phyloP scores from a whole-genome alignment of 768 basidiomycete species.

The Lactarius hengduanensis region DNA sequence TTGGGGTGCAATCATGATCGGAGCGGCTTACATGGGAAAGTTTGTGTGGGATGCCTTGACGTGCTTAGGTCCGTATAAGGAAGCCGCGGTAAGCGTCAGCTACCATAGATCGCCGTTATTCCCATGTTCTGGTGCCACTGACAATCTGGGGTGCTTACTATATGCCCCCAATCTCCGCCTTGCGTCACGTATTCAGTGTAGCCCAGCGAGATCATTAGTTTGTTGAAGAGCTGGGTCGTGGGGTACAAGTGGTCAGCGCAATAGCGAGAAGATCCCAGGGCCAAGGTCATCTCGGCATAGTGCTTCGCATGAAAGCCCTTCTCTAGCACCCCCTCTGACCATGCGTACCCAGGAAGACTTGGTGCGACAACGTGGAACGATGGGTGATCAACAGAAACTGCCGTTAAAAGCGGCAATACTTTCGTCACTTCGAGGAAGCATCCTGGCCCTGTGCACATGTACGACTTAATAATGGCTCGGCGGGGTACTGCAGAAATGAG shows the following conservation, averaged over 20 bases:
- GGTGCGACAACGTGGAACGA: slow-evolving; percentile 36
- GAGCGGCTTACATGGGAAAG: slow-evolving; percentile 31
- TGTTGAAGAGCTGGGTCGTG: slow-evolving; percentile 31
- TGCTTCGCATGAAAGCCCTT: slow-evolving; percentile 31
- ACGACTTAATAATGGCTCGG: background rate
- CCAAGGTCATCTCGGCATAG: slow-evolving; percentile 32
- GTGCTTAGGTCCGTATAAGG: slow-evolving; percentile 32
- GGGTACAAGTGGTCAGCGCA: background rate
- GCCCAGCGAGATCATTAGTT: slow-evolving; percentile 36
- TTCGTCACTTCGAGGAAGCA: slow-evolving; percentile 28
- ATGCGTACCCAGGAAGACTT: slow-evolving; percentile 34
- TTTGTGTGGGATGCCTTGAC: slow-evolving; percentile 39
- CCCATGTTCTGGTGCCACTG: too few species aligned
- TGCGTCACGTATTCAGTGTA: slow-evolving; percentile 42
- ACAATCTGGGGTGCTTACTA: slow-evolving; percentile 31
- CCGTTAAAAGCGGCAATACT: slow-evolving; percentile 33
- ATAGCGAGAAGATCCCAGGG: background rate
- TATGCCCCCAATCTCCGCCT: slow-evolving; percentile 49
- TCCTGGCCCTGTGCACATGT: slow-evolving; percentile 20
- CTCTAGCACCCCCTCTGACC: slow-evolving; percentile 32
- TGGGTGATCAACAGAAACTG: slow-evolving; percentile 20
- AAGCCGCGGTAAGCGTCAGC: slow-evolving; percentile 33
- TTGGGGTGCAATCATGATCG: background rate
- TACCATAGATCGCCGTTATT: slow-evolving; percentile 6
- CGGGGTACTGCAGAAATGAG: background rate